Percentiles rank a stretch among this genome's conserved stretches.
phyloP scores from a whole-genome alignment of 1,139 yeast species.

The Geotrichum europaeum region DNA sequence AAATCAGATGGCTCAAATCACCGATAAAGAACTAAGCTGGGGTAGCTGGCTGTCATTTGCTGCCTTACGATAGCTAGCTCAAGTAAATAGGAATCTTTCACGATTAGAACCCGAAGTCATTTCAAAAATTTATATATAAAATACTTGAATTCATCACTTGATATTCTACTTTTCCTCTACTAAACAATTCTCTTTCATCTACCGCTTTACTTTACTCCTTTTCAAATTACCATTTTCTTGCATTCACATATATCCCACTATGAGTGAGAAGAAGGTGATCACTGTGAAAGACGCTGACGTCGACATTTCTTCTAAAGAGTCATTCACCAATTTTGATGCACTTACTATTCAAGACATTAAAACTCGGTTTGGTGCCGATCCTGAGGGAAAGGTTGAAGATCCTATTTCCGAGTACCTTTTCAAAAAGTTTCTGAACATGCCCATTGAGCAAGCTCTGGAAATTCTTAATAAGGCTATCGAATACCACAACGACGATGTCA shows the following conservation, averaged over 20 bases:
- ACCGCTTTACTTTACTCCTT: background rate
- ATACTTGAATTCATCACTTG: background rate
- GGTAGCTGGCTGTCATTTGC: background rate
- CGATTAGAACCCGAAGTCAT: background rate
- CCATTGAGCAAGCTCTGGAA: constrained; percentile 40
- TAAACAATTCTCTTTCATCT: background rate
- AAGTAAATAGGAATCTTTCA: background rate
- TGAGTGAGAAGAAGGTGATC: background rate
- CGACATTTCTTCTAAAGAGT: background rate
- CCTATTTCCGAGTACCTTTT: constrained; percentile 34
- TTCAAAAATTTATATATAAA: background rate
- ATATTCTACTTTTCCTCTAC: background rate
- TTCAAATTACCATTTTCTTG: background rate
- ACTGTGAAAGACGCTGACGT: background rate
- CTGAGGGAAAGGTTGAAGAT: constrained; percentile 8
- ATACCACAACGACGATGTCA: constrained; percentile 46
- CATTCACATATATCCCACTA: background rate
- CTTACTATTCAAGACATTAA: constrained; percentile 1
- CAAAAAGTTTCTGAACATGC: constrained; percentile 37
- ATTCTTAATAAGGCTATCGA: constrained; percentile 39
- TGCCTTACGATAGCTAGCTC: background rate
- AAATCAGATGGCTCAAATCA: background rate
- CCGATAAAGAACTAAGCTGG: background rate
- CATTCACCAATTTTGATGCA: background rate
- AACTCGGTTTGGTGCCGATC: constrained; percentile 14